Percentiles rank a stretch among this genome's conserved stretches.
Conservation (phyloP, 768 basidiomycete genomes). For the Pisolithus tinctorius region DNA sequence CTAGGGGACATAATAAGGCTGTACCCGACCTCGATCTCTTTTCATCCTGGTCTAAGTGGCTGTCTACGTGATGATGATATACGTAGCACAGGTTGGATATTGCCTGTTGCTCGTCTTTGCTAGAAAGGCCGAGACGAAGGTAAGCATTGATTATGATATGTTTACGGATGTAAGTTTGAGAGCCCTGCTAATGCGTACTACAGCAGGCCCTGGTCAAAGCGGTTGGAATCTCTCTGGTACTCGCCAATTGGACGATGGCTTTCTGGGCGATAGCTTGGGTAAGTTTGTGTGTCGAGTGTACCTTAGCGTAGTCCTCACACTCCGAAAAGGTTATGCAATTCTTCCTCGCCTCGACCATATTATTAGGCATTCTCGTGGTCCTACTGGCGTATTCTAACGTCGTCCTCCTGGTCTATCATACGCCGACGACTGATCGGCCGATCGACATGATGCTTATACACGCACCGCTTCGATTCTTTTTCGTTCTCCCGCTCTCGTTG, state of each 20-base stretch:
- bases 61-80: constrained; percentile 55
- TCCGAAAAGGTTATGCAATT: constrained; percentile 53
- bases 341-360: constrained; percentile 70
- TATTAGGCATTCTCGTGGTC: constrained; percentile 64
- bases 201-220: constrained; percentile 69
- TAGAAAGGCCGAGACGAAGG: constrained; percentile 76
- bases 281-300: constrained; percentile 9
- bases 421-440: constrained; percentile 51
- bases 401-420: constrained; percentile 67
- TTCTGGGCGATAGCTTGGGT: constrained; percentile 78
- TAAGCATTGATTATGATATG: constrained; percentile 16
- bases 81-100: constrained; percentile 70
- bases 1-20: constrained; percentile 44
- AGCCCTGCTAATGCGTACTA: constrained; percentile 2
- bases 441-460: constrained; percentile 82
- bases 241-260: constrained; percentile 77
- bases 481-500: constrained; percentile 47
- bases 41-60: constrained; percentile 51
- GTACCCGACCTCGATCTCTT: constrained; percentile 68
- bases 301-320: neutral
- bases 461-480: constrained; percentile 68
- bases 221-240: constrained; percentile 70
- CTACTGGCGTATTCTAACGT: constrained; percentile 76
- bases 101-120: constrained; percentile 72
- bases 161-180: neutral